phyloP scores from a whole-genome alignment of 768 basidiomycete species.

The Trametes cingulata region DNA sequence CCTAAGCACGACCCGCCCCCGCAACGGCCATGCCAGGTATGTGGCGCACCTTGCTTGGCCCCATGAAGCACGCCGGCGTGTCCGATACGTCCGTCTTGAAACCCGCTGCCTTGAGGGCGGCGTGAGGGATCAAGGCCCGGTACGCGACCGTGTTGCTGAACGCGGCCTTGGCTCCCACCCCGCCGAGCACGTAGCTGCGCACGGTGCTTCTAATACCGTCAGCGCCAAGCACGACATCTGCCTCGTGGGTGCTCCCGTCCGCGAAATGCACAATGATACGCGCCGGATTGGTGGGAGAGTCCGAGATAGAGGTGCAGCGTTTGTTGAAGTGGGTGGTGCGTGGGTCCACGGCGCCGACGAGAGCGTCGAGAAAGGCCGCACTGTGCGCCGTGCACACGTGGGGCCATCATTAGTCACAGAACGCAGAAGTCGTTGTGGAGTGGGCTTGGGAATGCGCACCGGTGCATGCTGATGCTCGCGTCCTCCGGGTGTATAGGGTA shows the following conservation, averaged over 20 bases:
- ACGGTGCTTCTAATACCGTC: slow-evolving; percentile 40
- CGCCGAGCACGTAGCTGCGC: slow-evolving; percentile 40
- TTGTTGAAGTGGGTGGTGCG: slow-evolving; percentile 49
- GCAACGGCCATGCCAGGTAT: not conserved
- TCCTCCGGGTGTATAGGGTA: slow-evolving; percentile 38
- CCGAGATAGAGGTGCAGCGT: slow-evolving; percentile 37
- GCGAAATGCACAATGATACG: slow-evolving; percentile 42
- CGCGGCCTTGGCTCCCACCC: slow-evolving; percentile 7
- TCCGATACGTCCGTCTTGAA: slow-evolving; percentile 40
- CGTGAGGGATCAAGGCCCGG: slow-evolving; percentile 46
- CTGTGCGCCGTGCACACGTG: slow-evolving; percentile 29
- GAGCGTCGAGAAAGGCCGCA: slow-evolving; percentile 50
- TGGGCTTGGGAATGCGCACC: slow-evolving; percentile 30
- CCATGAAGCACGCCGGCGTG: slow-evolving; percentile 45
- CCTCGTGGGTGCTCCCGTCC: slow-evolving; percentile 47
- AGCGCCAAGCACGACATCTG: slow-evolving; percentile 50
- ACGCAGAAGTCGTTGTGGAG: not conserved
- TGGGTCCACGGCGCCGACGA: slow-evolving; percentile 45
- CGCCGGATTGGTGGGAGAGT: slow-evolving; percentile 22
- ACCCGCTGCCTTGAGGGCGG: slow-evolving; percentile 42
- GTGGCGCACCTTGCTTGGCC: slow-evolving; percentile 35
- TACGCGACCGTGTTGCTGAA: slow-evolving; percentile 53
- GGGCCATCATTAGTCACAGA: not conserved
- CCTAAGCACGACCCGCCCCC: not conserved
- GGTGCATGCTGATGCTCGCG: slow-evolving; percentile 46